Conservation (phyloP, 441 rosid species). For the Gossypium gossypioides region DNA sequence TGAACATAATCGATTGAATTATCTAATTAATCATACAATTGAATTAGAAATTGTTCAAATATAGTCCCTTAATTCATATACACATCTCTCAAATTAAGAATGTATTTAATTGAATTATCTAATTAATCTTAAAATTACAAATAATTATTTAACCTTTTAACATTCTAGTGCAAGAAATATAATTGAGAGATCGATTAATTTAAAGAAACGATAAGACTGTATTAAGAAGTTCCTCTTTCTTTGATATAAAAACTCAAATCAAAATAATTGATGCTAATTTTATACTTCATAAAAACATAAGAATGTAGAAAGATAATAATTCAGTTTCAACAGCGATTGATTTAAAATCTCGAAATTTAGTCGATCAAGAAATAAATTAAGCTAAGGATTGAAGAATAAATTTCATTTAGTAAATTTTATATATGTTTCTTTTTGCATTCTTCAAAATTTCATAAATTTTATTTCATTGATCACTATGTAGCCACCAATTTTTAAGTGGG, state of each 20-base stretch:
- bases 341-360: not conserved
- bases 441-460: no score
- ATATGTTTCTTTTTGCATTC: no score
- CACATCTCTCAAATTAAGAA: no score
- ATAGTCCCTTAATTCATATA: no score
- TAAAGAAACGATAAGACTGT: not conserved
- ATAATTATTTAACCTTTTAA: not conserved
- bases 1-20: no score
- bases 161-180: not conserved
- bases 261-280: not conserved
- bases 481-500: no score
- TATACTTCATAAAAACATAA: not conserved
- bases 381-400: not conserved
- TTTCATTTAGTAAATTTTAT: no score
- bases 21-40: no score
- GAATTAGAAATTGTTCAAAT: no score
- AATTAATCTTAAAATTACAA: not conserved
- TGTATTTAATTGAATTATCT: no score
- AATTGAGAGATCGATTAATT: not conserved
- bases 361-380: not conserved
- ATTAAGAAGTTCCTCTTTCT: not conserved
- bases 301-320: not conserved
- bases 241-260: not conserved
- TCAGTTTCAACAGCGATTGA: not conserved
- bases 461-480: no score